These are phyloP conservation scores for Boletus patriciae DNA, from an alignment of 768 basidiomycete genomes.

Conservation along the genomic window DNA sequence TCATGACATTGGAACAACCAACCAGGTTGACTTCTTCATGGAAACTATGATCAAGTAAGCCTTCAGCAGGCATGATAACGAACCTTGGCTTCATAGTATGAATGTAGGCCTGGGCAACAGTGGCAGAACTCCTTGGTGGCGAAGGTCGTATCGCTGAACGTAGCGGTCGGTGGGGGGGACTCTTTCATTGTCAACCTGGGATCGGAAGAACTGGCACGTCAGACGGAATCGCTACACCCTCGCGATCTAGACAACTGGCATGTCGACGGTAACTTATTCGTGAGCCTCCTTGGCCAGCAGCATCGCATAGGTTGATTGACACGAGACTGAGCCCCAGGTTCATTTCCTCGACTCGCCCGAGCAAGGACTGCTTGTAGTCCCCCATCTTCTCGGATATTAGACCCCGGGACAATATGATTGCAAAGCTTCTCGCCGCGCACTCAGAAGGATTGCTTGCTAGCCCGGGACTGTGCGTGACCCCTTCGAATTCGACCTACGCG, in stretches of 20 bases:
- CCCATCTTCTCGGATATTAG: slow-evolving; percentile 12
- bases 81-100: background rate
- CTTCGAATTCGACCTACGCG: slow-evolving; percentile 8
- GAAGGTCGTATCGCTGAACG: slow-evolving; percentile 1
- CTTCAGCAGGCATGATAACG: slow-evolving; percentile 39
- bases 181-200: slow-evolving; percentile 13
- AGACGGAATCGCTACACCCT: background rate
- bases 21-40: slow-evolving; percentile 57
- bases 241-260: slow-evolving; percentile 3
- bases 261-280: slow-evolving; percentile 8
- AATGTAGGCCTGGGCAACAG: slow-evolving; percentile 1
- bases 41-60: slow-evolving; percentile 53
- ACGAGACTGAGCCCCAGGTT: background rate
- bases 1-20: background rate
- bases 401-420: background rate
- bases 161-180: slow-evolving; percentile 3
- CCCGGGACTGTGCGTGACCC: background rate
- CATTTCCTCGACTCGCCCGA: slow-evolving; percentile 16
- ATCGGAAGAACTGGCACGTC: slow-evolving; percentile 6
- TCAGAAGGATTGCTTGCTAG: slow-evolving; percentile 1
- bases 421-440: slow-evolving; percentile 1
- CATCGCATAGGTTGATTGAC: background rate
- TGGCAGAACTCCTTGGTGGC: slow-evolving; percentile 7
- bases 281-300: background rate
- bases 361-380: slow-evolving; percentile 1